phyloP scores from a whole-genome alignment of 2,329 filamentous ascomycete species.

The Sarocladium kiliense region DNA sequence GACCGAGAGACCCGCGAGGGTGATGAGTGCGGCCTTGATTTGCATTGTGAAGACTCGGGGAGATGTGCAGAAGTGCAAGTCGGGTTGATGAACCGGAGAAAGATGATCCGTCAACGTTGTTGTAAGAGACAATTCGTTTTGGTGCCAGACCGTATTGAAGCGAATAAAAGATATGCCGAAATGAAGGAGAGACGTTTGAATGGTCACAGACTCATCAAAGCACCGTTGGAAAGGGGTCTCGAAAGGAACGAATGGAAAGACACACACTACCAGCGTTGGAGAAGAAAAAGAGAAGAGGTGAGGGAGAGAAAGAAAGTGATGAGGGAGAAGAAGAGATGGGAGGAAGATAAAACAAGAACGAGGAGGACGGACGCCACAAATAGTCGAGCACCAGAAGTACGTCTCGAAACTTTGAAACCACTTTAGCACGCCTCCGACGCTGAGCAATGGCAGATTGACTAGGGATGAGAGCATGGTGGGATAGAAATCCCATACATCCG shows the following conservation, averaged over 20 bases:
- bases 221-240: conserved; percentile 26
- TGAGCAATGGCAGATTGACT: conserved; percentile 6
- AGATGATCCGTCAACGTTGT: neutral
- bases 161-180: conserved; percentile 19
- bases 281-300: conserved; percentile 32
- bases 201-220: conserved; percentile 35
- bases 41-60: conserved; percentile 39
- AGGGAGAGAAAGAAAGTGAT: conserved; percentile 22
- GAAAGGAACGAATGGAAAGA: conserved; percentile 46
- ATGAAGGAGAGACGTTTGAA: conserved; percentile 22
- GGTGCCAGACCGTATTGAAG: conserved; percentile 46
- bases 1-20: conserved; percentile 43
- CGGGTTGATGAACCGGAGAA: conserved; percentile 17
- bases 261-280: conserved; percentile 45
- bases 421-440: conserved; percentile 4
- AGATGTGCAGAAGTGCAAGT: conserved; percentile 19
- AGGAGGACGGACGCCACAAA: conserved; percentile 11
- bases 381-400: conserved; percentile 7
- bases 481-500: conserved; percentile 5
- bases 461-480: conserved; percentile 9
- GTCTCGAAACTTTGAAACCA: conserved; percentile 8
- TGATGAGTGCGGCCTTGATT: conserved; percentile 42
- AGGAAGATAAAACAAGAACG: conserved; percentile 9
- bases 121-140: conserved; percentile 21
- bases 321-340: conserved; percentile 23